Evolutionary conservation across 768 basidiomycete genomes (phyloP), one percentile per base, ranked within the genome.

Genomic region (Boletellus emodensis): DNA sequence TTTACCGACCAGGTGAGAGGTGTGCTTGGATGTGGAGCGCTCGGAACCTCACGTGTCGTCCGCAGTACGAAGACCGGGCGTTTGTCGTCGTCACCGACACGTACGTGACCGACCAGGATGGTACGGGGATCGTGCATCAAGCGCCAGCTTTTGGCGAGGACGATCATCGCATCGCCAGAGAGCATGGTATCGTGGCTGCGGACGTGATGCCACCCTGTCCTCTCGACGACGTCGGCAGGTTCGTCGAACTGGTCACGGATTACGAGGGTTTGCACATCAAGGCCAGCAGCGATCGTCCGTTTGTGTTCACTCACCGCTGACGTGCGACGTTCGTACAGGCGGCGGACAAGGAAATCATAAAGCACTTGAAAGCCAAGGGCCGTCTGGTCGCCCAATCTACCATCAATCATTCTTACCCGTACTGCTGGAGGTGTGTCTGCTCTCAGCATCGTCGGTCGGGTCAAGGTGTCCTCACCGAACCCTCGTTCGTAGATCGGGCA

Each of bases 91-190:
- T 99, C 13, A 78, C 81, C 18, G 96, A 99, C 62, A 85, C 85
- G 0, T 99, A 99, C 66, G 95, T 99, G 42, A 95, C 92, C 4
- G 88, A 86, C 59, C 79, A 83, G 14, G 90, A 93, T 52, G 96
- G 96, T 63, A 99, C 96, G 26, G 96, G 96, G 61, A 94, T 98
- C 61, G 96, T 99, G 28, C 96, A 99, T 67, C 96, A 99, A 72
- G 93, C 96, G 2, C 96, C 96, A 3, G 94, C 88, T 0, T 98
- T 96, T 62, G 96, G 96, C 74, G 95, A 98, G 67, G 96, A 99
- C 61, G 96, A 99, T 79, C 91, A 97, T 69, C 89, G 96, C 46
- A 82, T 99, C 60, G 87, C 90, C 24, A 78, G 95, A 53, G 82
- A 83, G 4, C 80, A 95, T 61, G 90, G 87, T 17, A 81, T 97